phyloP scores from a whole-genome alignment of 306 rosid genomes.

The Gleditsia sinensis region DNA sequence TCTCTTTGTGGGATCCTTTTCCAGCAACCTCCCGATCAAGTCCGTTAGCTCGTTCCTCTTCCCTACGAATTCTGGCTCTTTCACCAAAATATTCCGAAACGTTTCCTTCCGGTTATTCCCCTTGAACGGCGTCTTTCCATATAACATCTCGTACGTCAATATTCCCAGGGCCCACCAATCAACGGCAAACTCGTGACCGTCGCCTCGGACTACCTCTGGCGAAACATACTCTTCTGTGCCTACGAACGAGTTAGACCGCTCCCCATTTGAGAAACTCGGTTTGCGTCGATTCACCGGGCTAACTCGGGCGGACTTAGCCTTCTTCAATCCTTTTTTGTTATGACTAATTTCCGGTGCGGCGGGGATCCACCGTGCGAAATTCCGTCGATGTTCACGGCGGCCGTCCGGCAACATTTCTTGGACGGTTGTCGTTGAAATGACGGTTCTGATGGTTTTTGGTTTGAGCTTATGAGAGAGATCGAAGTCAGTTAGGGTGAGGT shows the following conservation, averaged over 20 bases:
- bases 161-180: slow-evolving; percentile 99
- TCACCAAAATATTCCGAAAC: slow-evolving; percentile 66
- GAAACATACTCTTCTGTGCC: slow-evolving; percentile 95
- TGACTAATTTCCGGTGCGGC: background rate
- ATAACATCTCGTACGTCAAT: slow-evolving; percentile 75
- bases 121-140: slow-evolving; percentile 89
- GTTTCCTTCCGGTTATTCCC: slow-evolving; percentile 85
- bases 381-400: slow-evolving; percentile 48
- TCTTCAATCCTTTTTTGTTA: slow-evolving; percentile 43
- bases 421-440: background rate
- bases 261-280: slow-evolving; percentile 68
- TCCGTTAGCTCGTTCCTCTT: slow-evolving; percentile 63
- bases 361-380: slow-evolving; percentile 63
- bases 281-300: slow-evolving; percentile 85
- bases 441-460: slow-evolving; percentile 41
- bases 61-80: slow-evolving; percentile 76
- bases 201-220: slow-evolving; percentile 92
- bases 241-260: slow-evolving; percentile 88
- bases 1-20: slow-evolving; percentile 76
- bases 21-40: slow-evolving; percentile 64
- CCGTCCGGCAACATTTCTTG: slow-evolving; percentile 33
- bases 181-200: slow-evolving; percentile 92
- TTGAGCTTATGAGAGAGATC: slow-evolving; percentile 74
- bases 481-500: slow-evolving; percentile 91
- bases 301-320: slow-evolving; percentile 85